A percentile compares a stretch with the other conserved stretches of the same genome.
Evolutionary conservation across 495 filamentous ascomycete species (phyloP).

Genomic region (Penicillium simplicissimum): DNA sequence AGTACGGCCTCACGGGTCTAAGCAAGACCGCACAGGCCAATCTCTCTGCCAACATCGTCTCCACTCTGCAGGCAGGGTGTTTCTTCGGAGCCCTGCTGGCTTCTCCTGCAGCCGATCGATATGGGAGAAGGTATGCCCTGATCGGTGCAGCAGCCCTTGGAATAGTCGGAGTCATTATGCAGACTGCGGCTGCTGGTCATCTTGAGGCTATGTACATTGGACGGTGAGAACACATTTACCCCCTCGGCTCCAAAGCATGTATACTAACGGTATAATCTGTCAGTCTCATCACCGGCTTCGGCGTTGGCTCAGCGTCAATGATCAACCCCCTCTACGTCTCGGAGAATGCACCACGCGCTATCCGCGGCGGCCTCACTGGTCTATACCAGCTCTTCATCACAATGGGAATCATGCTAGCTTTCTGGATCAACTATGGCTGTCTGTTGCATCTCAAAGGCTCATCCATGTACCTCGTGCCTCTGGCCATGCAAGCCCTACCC

Average conservation of each 20-base stretch:
- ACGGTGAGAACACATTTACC: slow-evolving; percentile 36
- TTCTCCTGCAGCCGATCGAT: slow-evolving; percentile 56
- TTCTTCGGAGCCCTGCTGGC: slow-evolving; percentile 66
- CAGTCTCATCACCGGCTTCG: slow-evolving; percentile 64
- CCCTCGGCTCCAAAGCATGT: not conserved
- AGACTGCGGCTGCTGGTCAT: slow-evolving; percentile 58
- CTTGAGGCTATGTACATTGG: slow-evolving; percentile 61
- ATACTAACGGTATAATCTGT: not conserved
- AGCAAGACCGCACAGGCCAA: slow-evolving; percentile 48
- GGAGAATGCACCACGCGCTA: slow-evolving; percentile 71
- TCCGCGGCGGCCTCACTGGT: slow-evolving; percentile 68
- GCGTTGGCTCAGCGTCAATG: slow-evolving; percentile 66
- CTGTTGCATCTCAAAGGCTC: slow-evolving; percentile 53
- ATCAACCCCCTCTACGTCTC: slow-evolving; percentile 59
- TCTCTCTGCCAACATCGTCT: slow-evolving; percentile 52
- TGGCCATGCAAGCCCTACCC: slow-evolving; percentile 66
- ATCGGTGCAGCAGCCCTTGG: slow-evolving; percentile 46
- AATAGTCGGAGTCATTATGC: slow-evolving; percentile 59
- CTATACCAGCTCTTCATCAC: slow-evolving; percentile 70
- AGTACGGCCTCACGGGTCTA: slow-evolving; percentile 56
- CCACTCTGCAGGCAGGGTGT: slow-evolving; percentile 67
- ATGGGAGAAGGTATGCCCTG: slow-evolving; percentile 55
- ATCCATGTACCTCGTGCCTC: slow-evolving; percentile 64
- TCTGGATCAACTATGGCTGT: slow-evolving; percentile 65
- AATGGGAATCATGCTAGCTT: slow-evolving; percentile 65